Base-by-base conservation (phyloP, 495 filamentous ascomycete genomes). In the Annulohypoxylon nitens region DNA sequence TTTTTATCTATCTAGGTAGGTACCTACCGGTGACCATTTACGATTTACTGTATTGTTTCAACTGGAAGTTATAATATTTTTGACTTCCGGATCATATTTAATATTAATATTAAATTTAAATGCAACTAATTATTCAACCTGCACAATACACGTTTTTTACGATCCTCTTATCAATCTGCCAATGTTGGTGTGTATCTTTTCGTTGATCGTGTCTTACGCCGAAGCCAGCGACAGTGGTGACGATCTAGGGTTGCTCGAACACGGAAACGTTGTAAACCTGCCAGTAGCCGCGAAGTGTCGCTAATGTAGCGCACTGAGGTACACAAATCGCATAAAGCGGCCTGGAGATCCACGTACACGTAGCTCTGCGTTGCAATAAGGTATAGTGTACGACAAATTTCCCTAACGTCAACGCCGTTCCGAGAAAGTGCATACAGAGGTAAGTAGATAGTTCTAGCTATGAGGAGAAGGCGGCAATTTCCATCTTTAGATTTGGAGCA, bases 211-310 rank as follows among this genome's bases (percentile, higher is more conserved):
- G n/a, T 67, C 33, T 60, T 11, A 41, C 37, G 3, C 10, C 37
- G 37, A 12, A 12, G 37, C 10, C 2, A 59, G 36, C 59, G 70
- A 64, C 20, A 41, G 34, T 64, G 60, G 59, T 34, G 58, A 51
- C 18, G 70, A 59, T 68, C 43, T 64, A 59, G 59, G 57, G 51
- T 68, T 45, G 11, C 33, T 37, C 47, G 37, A 51, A 18, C 57
- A 63, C 55, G 47, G 14, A 20, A 37, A 48, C 36, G 12, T 8
- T 11, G 26, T 54, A 10, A 23, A 1, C 34, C 36, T 34, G 5
- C 11, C 14, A 25, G 23, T 20, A 10, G n/a, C 33, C 34, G 47
- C 16, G 25, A 36, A 8, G 48, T 33, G 30, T 36, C 53, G 30
- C 6, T n/a, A 37, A 34, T n/a, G 34, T 59, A 43, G 36, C 33